phyloP scores from a whole-genome alignment of 129 eudicot genomes.

The Tagetes erecta region DNA sequence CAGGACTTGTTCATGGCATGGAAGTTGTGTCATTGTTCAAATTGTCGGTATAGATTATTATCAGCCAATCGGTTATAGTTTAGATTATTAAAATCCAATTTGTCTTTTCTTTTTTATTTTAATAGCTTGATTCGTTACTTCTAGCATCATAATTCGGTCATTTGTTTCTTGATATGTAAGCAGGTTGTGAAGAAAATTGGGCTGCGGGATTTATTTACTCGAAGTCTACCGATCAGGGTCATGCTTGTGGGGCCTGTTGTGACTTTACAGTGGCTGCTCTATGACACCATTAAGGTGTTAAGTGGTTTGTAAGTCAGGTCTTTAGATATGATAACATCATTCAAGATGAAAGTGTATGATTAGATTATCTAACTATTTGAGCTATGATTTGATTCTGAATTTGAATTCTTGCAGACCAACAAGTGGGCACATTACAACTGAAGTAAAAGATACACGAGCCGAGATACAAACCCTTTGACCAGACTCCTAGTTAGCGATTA shows the following conservation, averaged over 20 bases:
- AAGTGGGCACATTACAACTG: slow-evolving; percentile 47
- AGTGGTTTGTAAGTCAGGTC: background rate
- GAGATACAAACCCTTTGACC: slow-evolving; percentile 18
- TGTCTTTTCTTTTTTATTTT: background rate
- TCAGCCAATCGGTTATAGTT: too few relatives aligned
- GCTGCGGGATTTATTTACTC: slow-evolving; percentile 43
- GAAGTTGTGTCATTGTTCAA: too few relatives aligned
- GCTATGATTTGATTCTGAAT: slow-evolving; percentile 4
- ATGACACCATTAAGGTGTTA: slow-evolving; percentile 54
- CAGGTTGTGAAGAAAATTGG: slow-evolving; percentile 63
- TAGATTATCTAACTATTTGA: background rate
- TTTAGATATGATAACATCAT: background rate
- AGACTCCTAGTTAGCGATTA: slow-evolving; percentile 6
- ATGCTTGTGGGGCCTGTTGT: slow-evolving; percentile 62
- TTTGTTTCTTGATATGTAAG: too few relatives aligned
- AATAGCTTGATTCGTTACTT: background rate
- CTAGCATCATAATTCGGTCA: background rate
- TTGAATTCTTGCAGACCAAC: slow-evolving; percentile 55
- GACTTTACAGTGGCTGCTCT: slow-evolving; percentile 62
- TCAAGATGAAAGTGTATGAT: background rate
- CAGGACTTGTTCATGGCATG: too few relatives aligned
- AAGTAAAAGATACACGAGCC: slow-evolving; percentile 9
- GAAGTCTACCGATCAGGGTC: slow-evolving; percentile 57
- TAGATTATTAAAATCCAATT: too few relatives aligned
- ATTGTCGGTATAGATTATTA: too few relatives aligned